These are phyloP conservation scores for Areca catechu DNA, from an alignment of 176 grass and related monocot species.

Conservation along the genomic window DNA sequence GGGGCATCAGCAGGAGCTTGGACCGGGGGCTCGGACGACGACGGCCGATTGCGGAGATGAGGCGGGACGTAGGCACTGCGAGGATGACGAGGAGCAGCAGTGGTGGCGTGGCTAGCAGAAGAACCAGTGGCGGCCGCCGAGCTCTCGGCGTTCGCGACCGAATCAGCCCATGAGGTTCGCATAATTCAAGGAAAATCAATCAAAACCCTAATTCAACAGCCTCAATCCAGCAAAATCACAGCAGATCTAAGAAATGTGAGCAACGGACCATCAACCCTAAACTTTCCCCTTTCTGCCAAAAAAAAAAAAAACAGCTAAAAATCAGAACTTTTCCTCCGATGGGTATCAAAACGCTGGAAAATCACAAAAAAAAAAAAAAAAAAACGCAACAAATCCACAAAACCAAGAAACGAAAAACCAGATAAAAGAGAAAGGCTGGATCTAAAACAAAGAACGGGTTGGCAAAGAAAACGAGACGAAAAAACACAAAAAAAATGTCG, in stretches of 20 bases:
- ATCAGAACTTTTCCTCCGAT: too few relatives aligned
- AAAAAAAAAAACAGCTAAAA: neutral
- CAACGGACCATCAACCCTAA: slow-evolving; percentile 1
- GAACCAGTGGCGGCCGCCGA: slow-evolving; percentile 57
- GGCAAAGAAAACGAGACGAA: too few relatives aligned
- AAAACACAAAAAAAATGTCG: too few relatives aligned
- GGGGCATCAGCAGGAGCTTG: slow-evolving; percentile 17
- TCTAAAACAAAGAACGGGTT: too few relatives aligned
- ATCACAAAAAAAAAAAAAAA: too few relatives aligned
- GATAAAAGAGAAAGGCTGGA: too few relatives aligned
- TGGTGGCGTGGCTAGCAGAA: slow-evolving; percentile 9
- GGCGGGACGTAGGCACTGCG: slow-evolving; percentile 73
- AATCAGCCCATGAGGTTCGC: slow-evolving; percentile 99
- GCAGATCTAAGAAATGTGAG: slow-evolving; percentile 1
- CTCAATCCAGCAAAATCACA: neutral
- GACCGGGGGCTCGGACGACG: slow-evolving; percentile 5
- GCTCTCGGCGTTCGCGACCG: slow-evolving; percentile 94
- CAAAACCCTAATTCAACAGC: slow-evolving; percentile 3
- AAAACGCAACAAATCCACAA: too few relatives aligned
- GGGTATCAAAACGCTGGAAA: too few relatives aligned
- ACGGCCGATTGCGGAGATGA: slow-evolving; percentile 53
- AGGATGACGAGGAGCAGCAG: slow-evolving; percentile 34
- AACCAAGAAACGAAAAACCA: too few relatives aligned
- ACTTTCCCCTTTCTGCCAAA: neutral
- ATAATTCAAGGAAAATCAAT: slow-evolving; percentile 60